Percentiles rank a stretch among this genome's conserved stretches.
These are phyloP conservation scores for Limonium bicolor DNA, from an alignment of 148 eudicot species.

Conservation along the genomic window DNA sequence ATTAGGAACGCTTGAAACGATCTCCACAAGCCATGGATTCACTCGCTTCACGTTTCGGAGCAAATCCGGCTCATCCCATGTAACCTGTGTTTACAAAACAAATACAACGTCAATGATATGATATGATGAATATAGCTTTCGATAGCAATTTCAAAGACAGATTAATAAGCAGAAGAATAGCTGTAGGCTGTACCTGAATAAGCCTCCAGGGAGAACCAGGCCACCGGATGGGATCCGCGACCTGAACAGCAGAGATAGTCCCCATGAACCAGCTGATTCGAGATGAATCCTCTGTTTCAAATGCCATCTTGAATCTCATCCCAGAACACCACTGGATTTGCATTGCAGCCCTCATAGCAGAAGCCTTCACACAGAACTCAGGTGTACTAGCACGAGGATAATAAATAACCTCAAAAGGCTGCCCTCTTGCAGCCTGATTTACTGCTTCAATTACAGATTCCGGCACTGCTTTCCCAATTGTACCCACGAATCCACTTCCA, in stretches of 20 bases:
- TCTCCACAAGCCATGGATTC: conserved; percentile 34
- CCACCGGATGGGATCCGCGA: conserved; percentile 70
- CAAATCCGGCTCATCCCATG: conserved; percentile 35
- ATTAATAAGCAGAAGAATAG: background rate
- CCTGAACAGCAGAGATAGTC: conserved; percentile 64
- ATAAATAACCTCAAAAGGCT: conserved; percentile 78
- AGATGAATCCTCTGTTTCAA: conserved; percentile 97
- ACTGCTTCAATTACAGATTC: conserved; percentile 59
- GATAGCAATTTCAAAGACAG: background rate
- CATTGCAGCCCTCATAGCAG: conserved; percentile 52
- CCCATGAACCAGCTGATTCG: conserved; percentile 99
- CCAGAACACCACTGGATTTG: conserved; percentile 72
- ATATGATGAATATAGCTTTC: background rate
- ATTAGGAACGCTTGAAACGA: conserved; percentile 24
- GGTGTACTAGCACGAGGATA: conserved; percentile 86
- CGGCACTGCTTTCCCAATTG: no score
- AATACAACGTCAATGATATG: no score
- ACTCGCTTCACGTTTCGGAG: conserved; percentile 36
- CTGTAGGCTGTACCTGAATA: conserved; percentile 44
- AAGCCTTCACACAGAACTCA: conserved; percentile 76
- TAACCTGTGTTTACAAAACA: conserved; percentile 13
- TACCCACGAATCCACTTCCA: no score
- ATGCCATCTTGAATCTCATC: conserved; percentile 97
- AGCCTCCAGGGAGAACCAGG: conserved; percentile 96
- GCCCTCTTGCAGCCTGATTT: conserved; percentile 41